Evolutionary conservation across 78 protist species (phyloP), one percentile per base, ranked within the genome.

Genomic region (Dictyostelium purpureum): DNA sequence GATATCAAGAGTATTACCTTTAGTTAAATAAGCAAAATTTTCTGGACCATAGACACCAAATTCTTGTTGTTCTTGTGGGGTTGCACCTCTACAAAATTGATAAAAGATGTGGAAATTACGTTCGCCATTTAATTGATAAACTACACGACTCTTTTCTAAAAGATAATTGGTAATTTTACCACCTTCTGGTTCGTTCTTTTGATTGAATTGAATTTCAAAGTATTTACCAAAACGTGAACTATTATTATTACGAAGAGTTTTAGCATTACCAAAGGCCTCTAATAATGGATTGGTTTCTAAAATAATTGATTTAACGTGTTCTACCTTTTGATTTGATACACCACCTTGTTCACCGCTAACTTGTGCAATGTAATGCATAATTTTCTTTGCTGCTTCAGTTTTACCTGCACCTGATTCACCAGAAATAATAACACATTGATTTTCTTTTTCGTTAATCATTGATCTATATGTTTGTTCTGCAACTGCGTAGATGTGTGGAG

Each of bases 351-450:
- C 90, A 24, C 95, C 95, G 42, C 76, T 65, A 19, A 91, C 95
- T 11, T 43, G 69, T 35, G 95, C 95, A 18, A 91, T 91, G 26
- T 91, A 91, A 47, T 70, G 78, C 95, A 91, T 91, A 75, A 88
- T 88, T 51, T 70, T 63, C 35, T 79, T 90, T 52, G 82, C 65
- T 61, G 74, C 45, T 28, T 91, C 78, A 16, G 87, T 81, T 52
- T 98, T 98, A 38, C 99, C 99, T 6, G 99, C 97, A 14, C 99
- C 99, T 4, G 97, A 89, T 87, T 98, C 98, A n/a, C 99, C 98
- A 2, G 94, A 79, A 51, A 97, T 97, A 71, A 98, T 89, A 3
- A 96, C 89, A 79, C 92, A 94, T 65, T 96, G 97, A 59, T 96
- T 94, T 24, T 57, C 75, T 18, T 88, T 91, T 24, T 96, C 96